Conservation (phyloP, 345 rosid species). For the Anastatica hierochuntica region DNA sequence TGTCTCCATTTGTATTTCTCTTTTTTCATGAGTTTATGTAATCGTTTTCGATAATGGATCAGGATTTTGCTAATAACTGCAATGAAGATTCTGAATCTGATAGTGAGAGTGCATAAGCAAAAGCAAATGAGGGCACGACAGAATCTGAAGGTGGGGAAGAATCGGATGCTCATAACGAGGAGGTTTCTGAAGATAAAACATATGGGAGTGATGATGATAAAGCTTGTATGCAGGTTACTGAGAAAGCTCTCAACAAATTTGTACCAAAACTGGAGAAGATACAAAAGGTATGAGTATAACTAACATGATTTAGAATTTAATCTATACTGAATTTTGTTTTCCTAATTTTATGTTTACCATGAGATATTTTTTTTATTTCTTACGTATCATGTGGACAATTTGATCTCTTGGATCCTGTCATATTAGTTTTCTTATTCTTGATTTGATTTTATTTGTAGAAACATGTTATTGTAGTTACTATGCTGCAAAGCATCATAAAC, state of each 20-base stretch:
- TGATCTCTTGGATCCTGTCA: too few relatives aligned
- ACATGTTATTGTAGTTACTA: too few relatives aligned
- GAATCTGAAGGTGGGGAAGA: slow-evolving; percentile 87
- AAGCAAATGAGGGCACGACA: slow-evolving; percentile 49
- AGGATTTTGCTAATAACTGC: too few relatives aligned
- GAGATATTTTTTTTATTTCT: too few relatives aligned
- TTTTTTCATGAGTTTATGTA: neutral
- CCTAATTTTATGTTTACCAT: too few relatives aligned
- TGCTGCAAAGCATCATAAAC: too few relatives aligned
- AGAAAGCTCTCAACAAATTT: slow-evolving; percentile 73
- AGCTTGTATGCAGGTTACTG: slow-evolving; percentile 59
- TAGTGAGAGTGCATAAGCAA: slow-evolving; percentile 47
- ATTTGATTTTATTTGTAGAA: too few relatives aligned
- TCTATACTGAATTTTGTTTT: too few relatives aligned
- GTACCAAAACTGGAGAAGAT: slow-evolving; percentile 69
- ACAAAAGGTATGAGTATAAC: slow-evolving; percentile 66
- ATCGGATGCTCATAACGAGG: slow-evolving; percentile 56
- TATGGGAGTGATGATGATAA: slow-evolving; percentile 61
- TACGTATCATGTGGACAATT: too few relatives aligned
- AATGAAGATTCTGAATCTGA: too few relatives aligned
- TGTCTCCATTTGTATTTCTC: neutral
- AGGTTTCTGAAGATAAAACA: slow-evolving; percentile 59
- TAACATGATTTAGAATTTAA: too few relatives aligned
- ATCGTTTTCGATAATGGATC: slow-evolving; percentile 22
- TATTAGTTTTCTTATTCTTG: too few relatives aligned